Base-by-base conservation (phyloP, 495 filamentous ascomycete genomes). In the Trichoderma parareesei region DNA sequence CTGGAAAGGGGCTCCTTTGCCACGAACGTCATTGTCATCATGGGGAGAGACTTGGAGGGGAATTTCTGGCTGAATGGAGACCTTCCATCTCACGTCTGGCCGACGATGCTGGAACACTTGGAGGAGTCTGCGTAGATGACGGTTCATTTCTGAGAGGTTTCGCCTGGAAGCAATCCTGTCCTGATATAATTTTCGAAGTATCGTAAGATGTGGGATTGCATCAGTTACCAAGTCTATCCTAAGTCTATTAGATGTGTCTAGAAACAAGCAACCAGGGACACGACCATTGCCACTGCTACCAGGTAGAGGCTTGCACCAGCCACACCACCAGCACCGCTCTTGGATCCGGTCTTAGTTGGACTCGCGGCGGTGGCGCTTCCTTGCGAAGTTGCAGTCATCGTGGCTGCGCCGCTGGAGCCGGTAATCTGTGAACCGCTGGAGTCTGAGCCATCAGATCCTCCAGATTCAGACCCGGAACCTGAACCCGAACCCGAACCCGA, bases 21-120 rank as follows among this genome's bases (percentile, higher is more conserved):
- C 13, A 20, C 41, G 33, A 41, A 20, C 8, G 38, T 41, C n/a
- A n/a, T 61, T 8, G 38, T 61, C 4, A 37, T 61, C 7, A 43
- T 80, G 11, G 81, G 81, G 0, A 79, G 78, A 67, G 79, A 82
- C 65, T 71, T 67, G 3, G 70, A 73, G 16, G 81, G 76, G 4
- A 81, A 81, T 62, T 80, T 78, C 46, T 83, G 78, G 81, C 60
- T 79, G n/a, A 61, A 49, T 8, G 71, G 70, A 6, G 70, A 68
- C 46, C 44, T 76, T 62, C 55, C 62, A 44, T 64, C 35, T 38
- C 67, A 67, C 4, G 65, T 69, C 2, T 79, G 75, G 74, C 63
- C 48, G 4, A 63, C 49, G 38, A 65, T 79, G 14, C 68, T 73
- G 61, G 68, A 72, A 46, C 68, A 71, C 20, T 55, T 76, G 63